Base-by-base conservation (phyloP, 257 asterid genomes). In the Capsicum chinense region DNA sequence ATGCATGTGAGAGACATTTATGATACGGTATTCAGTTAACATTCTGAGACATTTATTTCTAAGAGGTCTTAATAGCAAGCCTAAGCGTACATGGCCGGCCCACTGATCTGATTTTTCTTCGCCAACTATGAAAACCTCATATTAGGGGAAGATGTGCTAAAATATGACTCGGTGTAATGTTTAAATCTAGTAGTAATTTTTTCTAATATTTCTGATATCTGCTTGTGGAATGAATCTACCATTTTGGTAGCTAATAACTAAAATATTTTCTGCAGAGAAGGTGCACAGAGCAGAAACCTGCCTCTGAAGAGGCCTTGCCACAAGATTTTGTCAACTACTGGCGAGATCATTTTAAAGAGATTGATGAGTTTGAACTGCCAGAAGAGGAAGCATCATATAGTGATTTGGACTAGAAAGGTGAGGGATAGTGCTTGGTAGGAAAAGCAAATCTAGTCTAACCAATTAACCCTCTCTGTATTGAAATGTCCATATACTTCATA, bases 361-460 rank as follows among this genome's bases (percentile, higher is more conserved):
- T 95, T 85, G 98, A 95, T 90, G 94, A 90, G 10, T 91, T 90
- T 88, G 96, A 93, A 84, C 88, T 95, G 74, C 87, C 80, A 39
- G 98, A 82, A 85, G 98, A 95, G 92, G 98, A 95, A 82, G 91
- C 80, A 47, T 88, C 91, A 15, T 60, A 54, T 69, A 84, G 85
- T 59, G 94, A 92, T 85, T 80, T 88, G 82, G 92, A 91, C 10
- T 91, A 90, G 85, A 80, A 80, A 78, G 83, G 84, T 54, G 83
- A 85, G 26, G 26, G 48, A 47, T 83, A 81, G 52, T 59, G 62
- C 70, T 68, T 35, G 79, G 26, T 70, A 42, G 59, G 60, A 59
- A 39, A 39, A 60, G 73, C 82, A 84, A 87, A 83, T 50, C 19
- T 74, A 66, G 57, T 52, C 79, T 79, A 57, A 56, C 83, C 84